These are phyloP conservation scores for Parathielavia appendiculata DNA, from an alignment of 495 filamentous ascomycete species.

Conservation along the genomic window DNA sequence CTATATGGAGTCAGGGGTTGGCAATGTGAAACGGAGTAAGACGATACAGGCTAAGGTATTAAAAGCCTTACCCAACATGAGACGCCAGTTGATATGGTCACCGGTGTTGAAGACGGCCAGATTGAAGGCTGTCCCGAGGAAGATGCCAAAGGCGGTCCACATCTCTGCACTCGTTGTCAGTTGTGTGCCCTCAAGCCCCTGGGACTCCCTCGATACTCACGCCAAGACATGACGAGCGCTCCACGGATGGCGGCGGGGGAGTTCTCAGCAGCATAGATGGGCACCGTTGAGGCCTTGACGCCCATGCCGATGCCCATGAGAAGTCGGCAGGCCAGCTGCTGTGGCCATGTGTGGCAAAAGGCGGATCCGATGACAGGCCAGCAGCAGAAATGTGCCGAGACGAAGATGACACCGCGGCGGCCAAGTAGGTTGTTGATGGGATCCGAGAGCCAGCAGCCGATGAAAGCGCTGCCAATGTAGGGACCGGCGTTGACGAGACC, in stretches of 20 bases:
- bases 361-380: slow-evolving; percentile 60
- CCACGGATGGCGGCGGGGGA: slow-evolving; percentile 68
- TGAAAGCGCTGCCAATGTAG: slow-evolving; percentile 45
- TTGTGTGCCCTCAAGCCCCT: neutral
- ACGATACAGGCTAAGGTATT: no score
- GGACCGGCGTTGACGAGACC: slow-evolving; percentile 50
- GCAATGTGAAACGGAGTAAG: no score
- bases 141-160: slow-evolving; percentile 80
- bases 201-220: slow-evolving; percentile 23
- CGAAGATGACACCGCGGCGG: slow-evolving; percentile 63
- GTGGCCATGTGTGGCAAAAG: slow-evolving; percentile 56
- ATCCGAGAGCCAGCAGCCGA: slow-evolving; percentile 66
- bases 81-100: slow-evolving; percentile 58
- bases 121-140: slow-evolving; percentile 66
- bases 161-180: slow-evolving; percentile 42
- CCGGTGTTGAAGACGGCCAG: slow-evolving; percentile 55
- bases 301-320: slow-evolving; percentile 73
- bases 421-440: slow-evolving; percentile 63
- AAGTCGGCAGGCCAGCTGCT: slow-evolving; percentile 58
- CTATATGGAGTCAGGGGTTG: slow-evolving; percentile 25
- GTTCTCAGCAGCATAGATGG: slow-evolving; percentile 75
- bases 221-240: slow-evolving; percentile 80
- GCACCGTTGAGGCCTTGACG: slow-evolving; percentile 55
- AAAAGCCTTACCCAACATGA: slow-evolving; percentile 51
- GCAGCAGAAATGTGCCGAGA: slow-evolving; percentile 60